Percentiles rank a stretch among this genome's conserved stretches.
phyloP scores from a whole-genome alignment of 371 early-diverging fungal genomes.

The Apophysomyces trapeziformis region DNA sequence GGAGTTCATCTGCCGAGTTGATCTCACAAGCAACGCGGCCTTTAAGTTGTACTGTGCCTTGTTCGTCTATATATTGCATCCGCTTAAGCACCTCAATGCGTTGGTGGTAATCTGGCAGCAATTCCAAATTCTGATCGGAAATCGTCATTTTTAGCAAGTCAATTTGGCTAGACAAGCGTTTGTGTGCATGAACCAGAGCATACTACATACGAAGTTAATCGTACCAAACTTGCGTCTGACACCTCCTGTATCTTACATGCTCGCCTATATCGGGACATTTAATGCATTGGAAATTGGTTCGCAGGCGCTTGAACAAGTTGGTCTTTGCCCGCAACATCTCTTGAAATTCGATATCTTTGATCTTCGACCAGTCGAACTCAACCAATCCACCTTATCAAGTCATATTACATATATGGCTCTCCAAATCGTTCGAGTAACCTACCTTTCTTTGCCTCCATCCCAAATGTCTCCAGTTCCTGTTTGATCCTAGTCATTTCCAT shows the following conservation, averaged over 20 bases:
- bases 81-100: constrained; percentile 82
- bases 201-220: constrained; percentile 51
- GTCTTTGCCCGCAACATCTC: constrained; percentile 59
- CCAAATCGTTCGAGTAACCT: neutral
- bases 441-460: constrained; percentile 49
- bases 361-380: constrained; percentile 76
- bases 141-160: constrained; percentile 77
- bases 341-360: constrained; percentile 87
- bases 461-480: constrained; percentile 62
- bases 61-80: constrained; percentile 82
- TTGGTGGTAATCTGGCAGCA: constrained; percentile 92
- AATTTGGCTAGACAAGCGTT: constrained; percentile 68
- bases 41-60: constrained; percentile 91
- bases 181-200: constrained; percentile 69
- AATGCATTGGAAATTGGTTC: constrained; percentile 69
- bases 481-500: constrained; percentile 50
- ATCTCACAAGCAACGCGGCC: constrained; percentile 99
- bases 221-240: neutral
- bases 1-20: constrained; percentile 94
- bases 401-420: neutral
- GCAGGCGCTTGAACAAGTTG: constrained; percentile 50
- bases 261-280: constrained; percentile 82
- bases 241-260: constrained; percentile 63
- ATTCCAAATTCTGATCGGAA: constrained; percentile 89
- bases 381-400: constrained; percentile 29